Conservation (phyloP, 2,329 filamentous ascomycete genomes). For the Gyromitra esculenta region DNA sequence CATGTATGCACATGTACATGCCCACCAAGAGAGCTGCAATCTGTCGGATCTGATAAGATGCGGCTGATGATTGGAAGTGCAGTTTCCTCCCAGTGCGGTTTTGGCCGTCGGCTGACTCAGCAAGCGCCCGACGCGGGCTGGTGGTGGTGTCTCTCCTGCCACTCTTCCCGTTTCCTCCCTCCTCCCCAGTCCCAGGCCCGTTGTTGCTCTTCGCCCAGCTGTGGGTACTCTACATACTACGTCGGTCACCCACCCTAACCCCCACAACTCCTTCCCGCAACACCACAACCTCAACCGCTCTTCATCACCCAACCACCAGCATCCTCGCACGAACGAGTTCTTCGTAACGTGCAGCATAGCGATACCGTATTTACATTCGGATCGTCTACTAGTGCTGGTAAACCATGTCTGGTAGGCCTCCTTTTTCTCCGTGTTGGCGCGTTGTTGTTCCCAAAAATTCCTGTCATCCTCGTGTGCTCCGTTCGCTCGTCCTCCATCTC, state of each 20-base stretch:
- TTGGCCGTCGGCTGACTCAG: conserved; percentile 26
- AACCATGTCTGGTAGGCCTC: conserved; percentile 70
- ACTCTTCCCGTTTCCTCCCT: conserved; percentile 44
- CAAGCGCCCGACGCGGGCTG: conserved; percentile 17
- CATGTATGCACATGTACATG: background rate
- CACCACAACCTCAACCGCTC: conserved; percentile 59
- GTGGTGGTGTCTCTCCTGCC: conserved; percentile 42
- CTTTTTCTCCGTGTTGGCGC: conserved; percentile 57
- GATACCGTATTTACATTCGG: conserved; percentile 51
- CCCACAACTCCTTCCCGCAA: conserved; percentile 57
- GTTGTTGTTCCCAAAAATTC: conserved; percentile 55
- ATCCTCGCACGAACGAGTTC: conserved; percentile 53
- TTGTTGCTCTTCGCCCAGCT: conserved; percentile 42
- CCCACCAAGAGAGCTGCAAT: background rate
- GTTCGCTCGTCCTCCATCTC: conserved; percentile 66
- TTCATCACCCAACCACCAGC: conserved; percentile 59
- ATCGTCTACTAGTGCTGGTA: conserved; percentile 50
- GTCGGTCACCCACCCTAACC: conserved; percentile 51
- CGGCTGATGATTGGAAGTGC: conserved; percentile 33
- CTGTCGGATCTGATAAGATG: conserved; percentile 50
- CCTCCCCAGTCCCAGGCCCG: conserved; percentile 43
- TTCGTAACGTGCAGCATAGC: conserved; percentile 57
- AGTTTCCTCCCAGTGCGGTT: background rate
- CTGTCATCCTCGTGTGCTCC: conserved; percentile 49
- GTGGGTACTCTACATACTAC: conserved; percentile 47